Evolutionary conservation across 1,284 basidiomycete genomes (phyloP), one percentile per base, ranked within the genome.

Genomic region (Takashimella tepidaria): DNA sequence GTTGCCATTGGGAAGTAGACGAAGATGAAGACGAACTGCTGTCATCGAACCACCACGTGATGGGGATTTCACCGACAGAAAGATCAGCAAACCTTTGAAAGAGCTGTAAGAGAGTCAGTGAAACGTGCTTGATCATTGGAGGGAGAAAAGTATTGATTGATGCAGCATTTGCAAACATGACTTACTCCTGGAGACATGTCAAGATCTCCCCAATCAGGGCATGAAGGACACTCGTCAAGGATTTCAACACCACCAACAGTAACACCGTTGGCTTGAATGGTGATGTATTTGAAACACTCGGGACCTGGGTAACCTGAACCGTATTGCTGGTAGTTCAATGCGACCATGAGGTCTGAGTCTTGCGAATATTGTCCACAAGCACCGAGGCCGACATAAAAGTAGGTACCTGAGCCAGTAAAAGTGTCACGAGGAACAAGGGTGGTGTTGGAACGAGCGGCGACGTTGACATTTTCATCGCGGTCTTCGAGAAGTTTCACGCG

Each of bases 181-280:
- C n/a, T n/a, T n/a, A n/a, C n/a, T 49, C 84, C 80, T 11, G 74
- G 70, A 22, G 87, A 87, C 57, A 93, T 79, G 78, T 96, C 92
- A 53, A 96, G 82, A 41, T 82, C 88, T 41, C 82, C 84, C 42
- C 72, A 80, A 2, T 52, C 53, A n/a, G n/a, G n/a, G 56, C 73
- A 74, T 8, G 31, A 8, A 3, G 73, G 73, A 55, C 72, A 76
- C 79, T 80, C 78, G 72, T 90, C 88, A 64, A 79, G 79, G 60
- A 92, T 82, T 5, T 72, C 76, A 1, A 88, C 89, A 16, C 69
- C 62, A 10, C 82, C 77, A 2, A 81, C 80, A 70, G 83, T 84
- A 60, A 85, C 86, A 37, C 79, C 76, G 31, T 16, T 16, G 69
- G 80, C 83, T 4, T 79, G 75, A 66, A 91, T 86, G 31, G 81